Evolutionary conservation across 2,329 filamentous ascomycete genomes (phyloP).

Genomic region (Penicillium sp.): DNA sequence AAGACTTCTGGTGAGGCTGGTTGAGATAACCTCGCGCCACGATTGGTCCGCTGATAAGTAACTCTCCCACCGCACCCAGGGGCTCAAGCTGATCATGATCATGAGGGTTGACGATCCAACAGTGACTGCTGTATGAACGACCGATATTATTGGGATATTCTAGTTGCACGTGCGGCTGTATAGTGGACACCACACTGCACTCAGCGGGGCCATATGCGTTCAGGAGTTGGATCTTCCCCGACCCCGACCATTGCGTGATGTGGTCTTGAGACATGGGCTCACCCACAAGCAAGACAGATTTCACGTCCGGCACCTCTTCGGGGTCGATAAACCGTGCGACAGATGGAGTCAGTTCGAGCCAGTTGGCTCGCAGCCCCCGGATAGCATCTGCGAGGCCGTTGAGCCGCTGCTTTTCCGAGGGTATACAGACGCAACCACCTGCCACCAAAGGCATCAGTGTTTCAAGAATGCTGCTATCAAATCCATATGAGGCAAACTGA

Average conservation of each 20-base stretch:
- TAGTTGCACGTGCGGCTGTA: background rate
- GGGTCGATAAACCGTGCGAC: background rate
- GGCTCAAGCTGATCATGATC: conserved; percentile 6
- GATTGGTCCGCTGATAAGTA: conserved; percentile 11
- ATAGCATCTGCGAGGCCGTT: background rate
- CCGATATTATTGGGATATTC: background rate
- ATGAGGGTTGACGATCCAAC: conserved; percentile 10
- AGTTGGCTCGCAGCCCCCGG: background rate
- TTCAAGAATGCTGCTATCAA: conserved; percentile 22
- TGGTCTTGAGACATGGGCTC: conserved; percentile 15
- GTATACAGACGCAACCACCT: conserved; percentile 18
- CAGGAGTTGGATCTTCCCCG: conserved; percentile 50
- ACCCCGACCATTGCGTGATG: conserved; percentile 14
- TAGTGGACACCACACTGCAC: background rate
- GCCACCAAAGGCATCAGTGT: conserved; percentile 9
- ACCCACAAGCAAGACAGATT: background rate
- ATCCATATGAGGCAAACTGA: conserved; percentile 38
- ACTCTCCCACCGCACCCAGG: conserved; percentile 8
- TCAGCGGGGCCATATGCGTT: conserved; percentile 41
- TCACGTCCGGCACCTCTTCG: conserved; percentile 10
- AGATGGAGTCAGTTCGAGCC: background rate
- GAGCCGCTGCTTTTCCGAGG: conserved; percentile 10
- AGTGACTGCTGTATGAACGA: background rate
- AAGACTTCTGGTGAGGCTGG: conserved; percentile 1
- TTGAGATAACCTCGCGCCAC: conserved; percentile 9